A percentile compares a stretch with the other conserved stretches of the same genome.
Evolutionary conservation across 2,329 filamentous ascomycete species (phyloP).

Genomic region (Pseudocercospora crystallina): DNA sequence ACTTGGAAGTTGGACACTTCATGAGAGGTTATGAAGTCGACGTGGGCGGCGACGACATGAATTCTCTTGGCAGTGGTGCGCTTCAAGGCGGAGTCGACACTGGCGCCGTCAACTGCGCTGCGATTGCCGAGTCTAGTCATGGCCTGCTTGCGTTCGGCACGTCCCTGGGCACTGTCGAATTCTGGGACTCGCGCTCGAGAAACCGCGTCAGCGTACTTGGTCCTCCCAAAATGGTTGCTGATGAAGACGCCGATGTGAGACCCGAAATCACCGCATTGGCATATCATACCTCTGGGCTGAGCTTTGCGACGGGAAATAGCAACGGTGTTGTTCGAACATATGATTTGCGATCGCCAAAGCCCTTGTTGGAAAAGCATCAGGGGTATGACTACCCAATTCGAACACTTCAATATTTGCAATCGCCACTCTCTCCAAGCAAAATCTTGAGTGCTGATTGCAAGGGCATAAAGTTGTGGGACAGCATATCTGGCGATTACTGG

Average conservation of each 20-base stretch:
- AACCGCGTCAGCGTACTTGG: slow-evolving; percentile 76
- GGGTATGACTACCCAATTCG: slow-evolving; percentile 92
- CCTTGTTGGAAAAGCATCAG: slow-evolving; percentile 88
- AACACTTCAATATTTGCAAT: slow-evolving; percentile 67
- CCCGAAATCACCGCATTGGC: slow-evolving; percentile 80
- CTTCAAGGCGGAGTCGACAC: slow-evolving; percentile 84
- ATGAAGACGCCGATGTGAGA: slow-evolving; percentile 36
- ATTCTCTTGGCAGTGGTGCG: slow-evolving; percentile 65
- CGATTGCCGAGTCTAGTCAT: slow-evolving; percentile 84
- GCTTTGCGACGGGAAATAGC: slow-evolving; percentile 82
- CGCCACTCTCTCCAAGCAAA: slow-evolving; percentile 45
- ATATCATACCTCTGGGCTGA: slow-evolving; percentile 80
- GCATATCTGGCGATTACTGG: slow-evolving; percentile 80
- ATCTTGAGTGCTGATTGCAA: slow-evolving; percentile 76
- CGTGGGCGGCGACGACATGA: slow-evolving; percentile 78
- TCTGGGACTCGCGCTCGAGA: slow-evolving; percentile 88
- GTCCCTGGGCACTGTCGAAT: slow-evolving; percentile 90
- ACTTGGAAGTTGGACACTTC: slow-evolving; percentile 87
- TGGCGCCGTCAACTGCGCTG: slow-evolving; percentile 82
- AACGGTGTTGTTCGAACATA: slow-evolving; percentile 86
- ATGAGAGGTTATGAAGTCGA: slow-evolving; percentile 93
- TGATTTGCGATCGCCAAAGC: slow-evolving; percentile 83
- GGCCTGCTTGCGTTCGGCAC: slow-evolving; percentile 92
- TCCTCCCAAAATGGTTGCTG: slow-evolving; percentile 40
- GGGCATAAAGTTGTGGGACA: slow-evolving; percentile 97